A percentile compares a stretch with the other conserved stretches of the same genome.
These are phyloP conservation scores for Aspergillus sp. DNA, from an alignment of 2,329 filamentous ascomycete genomes.

Conservation along the genomic window DNA sequence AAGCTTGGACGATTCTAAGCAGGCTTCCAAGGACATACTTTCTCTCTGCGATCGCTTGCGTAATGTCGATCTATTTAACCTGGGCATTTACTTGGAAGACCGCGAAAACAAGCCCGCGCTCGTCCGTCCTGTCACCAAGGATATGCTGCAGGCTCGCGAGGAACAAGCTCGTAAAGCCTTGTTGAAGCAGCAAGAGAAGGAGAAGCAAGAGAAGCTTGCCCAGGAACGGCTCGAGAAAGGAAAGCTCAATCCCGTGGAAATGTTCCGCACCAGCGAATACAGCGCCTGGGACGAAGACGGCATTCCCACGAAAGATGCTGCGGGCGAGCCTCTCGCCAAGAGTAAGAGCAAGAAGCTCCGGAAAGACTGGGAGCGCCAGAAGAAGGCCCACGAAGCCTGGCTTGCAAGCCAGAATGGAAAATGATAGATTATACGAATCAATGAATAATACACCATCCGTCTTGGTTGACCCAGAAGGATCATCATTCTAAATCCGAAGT, in stretches of 20 bases:
- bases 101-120: constrained; percentile 67
- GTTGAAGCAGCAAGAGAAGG: constrained; percentile 52
- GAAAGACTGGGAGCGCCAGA: constrained; percentile 90
- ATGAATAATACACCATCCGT: constrained; percentile 2
- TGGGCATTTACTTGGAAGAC: constrained; percentile 88
- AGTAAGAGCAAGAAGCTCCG: constrained; percentile 75
- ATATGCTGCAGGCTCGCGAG: constrained; percentile 57
- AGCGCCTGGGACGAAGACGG: constrained; percentile 82
- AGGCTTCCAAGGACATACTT: constrained; percentile 71
- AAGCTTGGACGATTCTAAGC: constrained; percentile 45
- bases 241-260: constrained; percentile 30
- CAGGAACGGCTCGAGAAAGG: constrained; percentile 57
- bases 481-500: not conserved
- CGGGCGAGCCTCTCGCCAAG: constrained; percentile 80
- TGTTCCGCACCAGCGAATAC: constrained; percentile 65
- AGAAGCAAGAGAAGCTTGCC: constrained; percentile 47
- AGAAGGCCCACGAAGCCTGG: constrained; percentile 57
- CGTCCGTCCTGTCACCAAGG: constrained; percentile 66
- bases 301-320: constrained; percentile 73
- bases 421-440: constrained; percentile 5
- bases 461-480: constrained; percentile 5
- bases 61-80: constrained; percentile 76
- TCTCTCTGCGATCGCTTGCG: constrained; percentile 77
- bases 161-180: constrained; percentile 55
- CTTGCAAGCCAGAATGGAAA: constrained; percentile 18